phyloP scores from a whole-genome alignment of 1,284 basidiomycete genomes.

The Ganoderma leucocontextum region DNA sequence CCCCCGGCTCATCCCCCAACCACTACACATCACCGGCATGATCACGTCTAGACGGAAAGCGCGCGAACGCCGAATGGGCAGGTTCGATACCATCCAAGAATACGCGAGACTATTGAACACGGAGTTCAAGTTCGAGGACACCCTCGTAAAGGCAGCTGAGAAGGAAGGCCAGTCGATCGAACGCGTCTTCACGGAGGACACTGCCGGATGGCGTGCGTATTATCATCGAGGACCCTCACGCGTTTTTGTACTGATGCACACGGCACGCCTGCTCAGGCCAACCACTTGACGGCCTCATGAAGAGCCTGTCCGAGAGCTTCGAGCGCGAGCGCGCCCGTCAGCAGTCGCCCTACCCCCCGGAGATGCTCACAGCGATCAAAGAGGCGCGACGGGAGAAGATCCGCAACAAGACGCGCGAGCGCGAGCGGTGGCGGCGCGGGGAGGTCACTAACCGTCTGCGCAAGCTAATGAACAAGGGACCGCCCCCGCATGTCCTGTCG shows the following conservation, averaged over 20 bases:
- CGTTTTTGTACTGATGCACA: neutral
- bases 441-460: conserved; percentile 60
- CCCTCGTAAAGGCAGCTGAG: conserved; percentile 38
- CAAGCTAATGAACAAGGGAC: conserved; percentile 55
- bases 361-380: conserved; percentile 56
- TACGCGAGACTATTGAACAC: conserved; percentile 53
- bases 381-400: conserved; percentile 66
- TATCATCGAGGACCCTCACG: conserved; percentile 8
- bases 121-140: conserved; percentile 66
- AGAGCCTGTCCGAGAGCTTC: conserved; percentile 45
- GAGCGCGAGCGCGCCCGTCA: conserved; percentile 51
- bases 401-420: conserved; percentile 67
- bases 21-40: conserved; percentile 71
- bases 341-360: conserved; percentile 52
- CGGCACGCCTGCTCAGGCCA: neutral
- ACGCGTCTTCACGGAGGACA: conserved; percentile 35
- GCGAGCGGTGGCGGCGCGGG: conserved; percentile 65
- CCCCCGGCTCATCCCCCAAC: conserved; percentile 82
- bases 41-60: conserved; percentile 65
- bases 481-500: conserved; percentile 66
- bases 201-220: conserved; percentile 53
- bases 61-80: conserved; percentile 54
- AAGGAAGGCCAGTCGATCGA: conserved; percentile 34
- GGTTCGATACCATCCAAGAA: conserved; percentile 45
- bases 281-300: conserved; percentile 33